Evolutionary conservation across 345 rosid genomes (phyloP).

Genomic region (Camelina hispida): DNA sequence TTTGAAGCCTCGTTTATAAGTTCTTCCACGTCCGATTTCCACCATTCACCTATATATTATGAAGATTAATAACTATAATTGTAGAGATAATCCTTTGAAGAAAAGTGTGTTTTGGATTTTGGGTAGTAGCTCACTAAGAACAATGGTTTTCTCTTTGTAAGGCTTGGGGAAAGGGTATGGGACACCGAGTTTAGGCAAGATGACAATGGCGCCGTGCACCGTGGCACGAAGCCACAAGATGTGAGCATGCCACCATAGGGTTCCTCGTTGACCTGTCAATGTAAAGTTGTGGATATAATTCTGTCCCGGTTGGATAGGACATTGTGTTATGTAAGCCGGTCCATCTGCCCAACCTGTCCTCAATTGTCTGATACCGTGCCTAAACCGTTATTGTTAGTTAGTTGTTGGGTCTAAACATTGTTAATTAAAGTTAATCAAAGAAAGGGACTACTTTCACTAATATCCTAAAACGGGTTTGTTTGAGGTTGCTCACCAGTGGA

Average conservation of each 20-base stretch:
- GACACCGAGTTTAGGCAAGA: constrained; percentile 81
- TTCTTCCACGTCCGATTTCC: constrained; percentile 92
- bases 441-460: constrained; percentile 49
- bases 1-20: constrained; percentile 70
- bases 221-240: constrained; percentile 96
- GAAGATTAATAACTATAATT: background rate
- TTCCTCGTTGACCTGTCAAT: constrained; percentile 81
- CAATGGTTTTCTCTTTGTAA: constrained; percentile 55
- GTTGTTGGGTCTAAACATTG: constrained; percentile 2
- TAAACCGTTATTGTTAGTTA: constrained; percentile 34
- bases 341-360: constrained; percentile 93
- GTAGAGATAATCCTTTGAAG: background rate
- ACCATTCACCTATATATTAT: constrained; percentile 74
- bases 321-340: constrained; percentile 90
- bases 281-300: constrained; percentile 73
- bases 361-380: constrained; percentile 88
- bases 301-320: constrained; percentile 87
- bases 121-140: constrained; percentile 46
- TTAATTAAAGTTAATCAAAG: constrained; percentile 43
- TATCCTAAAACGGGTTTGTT: constrained; percentile 24
- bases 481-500: constrained; percentile 72
- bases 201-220: constrained; percentile 78
- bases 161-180: constrained; percentile 92
- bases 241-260: constrained; percentile 87
- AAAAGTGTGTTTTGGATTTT: constrained; percentile 31